phyloP scores from a whole-genome alignment of 78 protist species.

The Chrysochromulina tobinii region DNA sequence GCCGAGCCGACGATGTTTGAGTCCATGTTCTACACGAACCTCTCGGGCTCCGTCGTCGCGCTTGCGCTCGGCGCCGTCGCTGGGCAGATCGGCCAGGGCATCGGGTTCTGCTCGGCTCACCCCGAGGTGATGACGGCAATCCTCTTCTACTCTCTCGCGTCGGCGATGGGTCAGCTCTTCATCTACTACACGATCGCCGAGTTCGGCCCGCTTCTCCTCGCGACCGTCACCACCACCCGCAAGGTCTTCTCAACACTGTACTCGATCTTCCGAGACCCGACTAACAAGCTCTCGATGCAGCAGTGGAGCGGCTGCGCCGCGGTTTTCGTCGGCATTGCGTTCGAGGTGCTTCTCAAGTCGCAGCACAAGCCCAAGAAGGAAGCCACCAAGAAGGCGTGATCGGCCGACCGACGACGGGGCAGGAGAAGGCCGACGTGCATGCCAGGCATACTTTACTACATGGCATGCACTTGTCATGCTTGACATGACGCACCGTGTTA shows the following conservation, averaged over 20 bases:
- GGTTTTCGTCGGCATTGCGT: neutral
- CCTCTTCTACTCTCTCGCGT: neutral
- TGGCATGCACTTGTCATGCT: no score
- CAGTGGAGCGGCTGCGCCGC: neutral
- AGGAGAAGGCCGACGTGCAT: no score
- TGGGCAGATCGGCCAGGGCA: no score
- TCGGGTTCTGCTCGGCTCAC: neutral
- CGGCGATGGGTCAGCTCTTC: conserved; percentile 58
- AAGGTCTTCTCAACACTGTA: neutral
- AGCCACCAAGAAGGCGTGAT: no score
- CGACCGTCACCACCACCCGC: neutral
- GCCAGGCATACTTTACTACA: no score
- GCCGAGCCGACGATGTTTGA: no score
- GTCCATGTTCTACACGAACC: no score
- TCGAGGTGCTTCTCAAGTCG: neutral
- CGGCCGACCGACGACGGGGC: no score
- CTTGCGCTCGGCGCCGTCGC: no score
- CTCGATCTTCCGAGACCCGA: neutral
- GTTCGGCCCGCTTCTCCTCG: conserved; percentile 25
- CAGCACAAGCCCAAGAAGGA: no score
- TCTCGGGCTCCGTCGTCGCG: no score
- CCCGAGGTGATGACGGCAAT: neutral
- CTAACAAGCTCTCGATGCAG: neutral
- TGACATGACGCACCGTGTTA: no score
- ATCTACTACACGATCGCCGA: conserved; percentile 35